A percentile compares a stretch with the other conserved stretches of the same genome.
Evolutionary conservation across 345 rosid genomes (phyloP).

Genomic region (Sisymbrium irio): DNA sequence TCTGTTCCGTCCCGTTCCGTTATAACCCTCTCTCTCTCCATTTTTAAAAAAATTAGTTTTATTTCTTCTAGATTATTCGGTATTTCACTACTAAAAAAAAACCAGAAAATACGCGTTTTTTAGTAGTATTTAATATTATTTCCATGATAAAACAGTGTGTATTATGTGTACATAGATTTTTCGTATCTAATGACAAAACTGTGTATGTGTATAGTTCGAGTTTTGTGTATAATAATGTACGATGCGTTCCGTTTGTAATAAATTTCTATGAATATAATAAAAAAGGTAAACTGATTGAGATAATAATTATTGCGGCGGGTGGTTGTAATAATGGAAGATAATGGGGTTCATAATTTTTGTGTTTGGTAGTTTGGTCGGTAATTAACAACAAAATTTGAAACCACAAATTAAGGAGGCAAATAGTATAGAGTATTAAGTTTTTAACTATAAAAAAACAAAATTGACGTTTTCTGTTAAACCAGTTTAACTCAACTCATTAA

Average conservation of each 20-base stretch:
- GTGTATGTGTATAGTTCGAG: no score
- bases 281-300: conserved; percentile 1
- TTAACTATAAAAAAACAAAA: no score
- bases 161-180: background rate
- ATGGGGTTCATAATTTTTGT: conserved; percentile 21
- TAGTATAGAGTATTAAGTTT: no score
- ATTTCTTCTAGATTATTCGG: background rate
- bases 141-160: background rate
- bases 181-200: no score
- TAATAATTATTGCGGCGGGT: conserved; percentile 21
- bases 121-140: background rate
- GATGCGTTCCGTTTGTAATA: background rate
- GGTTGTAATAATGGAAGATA: conserved; percentile 27
- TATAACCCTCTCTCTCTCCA: no score
- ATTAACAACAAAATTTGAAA: conserved; percentile 8
- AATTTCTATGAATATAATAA: background rate
- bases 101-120: conserved; percentile 3
- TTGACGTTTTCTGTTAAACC: no score
- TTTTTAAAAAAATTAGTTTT: no score
- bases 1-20: no score
- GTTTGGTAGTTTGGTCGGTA: conserved; percentile 31
- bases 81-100: background rate
- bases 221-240: no score
- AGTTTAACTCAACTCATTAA: no score
- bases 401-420: conserved; percentile 6